Conservation (phyloP, 208 protist genomes). For the Trypanosoma avium region DNA sequence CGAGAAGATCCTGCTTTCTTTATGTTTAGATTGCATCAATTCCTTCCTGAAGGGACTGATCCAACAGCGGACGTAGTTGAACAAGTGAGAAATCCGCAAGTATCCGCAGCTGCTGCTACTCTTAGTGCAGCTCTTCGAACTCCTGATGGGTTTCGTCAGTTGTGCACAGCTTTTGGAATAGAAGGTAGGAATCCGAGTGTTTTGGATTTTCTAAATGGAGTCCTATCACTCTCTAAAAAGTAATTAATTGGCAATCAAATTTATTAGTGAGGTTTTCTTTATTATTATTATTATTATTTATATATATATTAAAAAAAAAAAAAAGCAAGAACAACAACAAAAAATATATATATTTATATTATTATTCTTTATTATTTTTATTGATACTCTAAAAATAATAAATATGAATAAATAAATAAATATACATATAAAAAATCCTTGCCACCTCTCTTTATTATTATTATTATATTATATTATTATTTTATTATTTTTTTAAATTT, state of each 20-base stretch:
- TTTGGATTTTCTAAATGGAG: constrained; percentile 49
- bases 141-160: constrained; percentile 48
- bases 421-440: too few relatives aligned
- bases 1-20: constrained; percentile 59
- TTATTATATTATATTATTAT: constrained; percentile 13
- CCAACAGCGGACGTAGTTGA: constrained; percentile 43
- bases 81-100: constrained; percentile 70
- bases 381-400: too few relatives aligned
- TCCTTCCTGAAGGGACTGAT: constrained; percentile 41
- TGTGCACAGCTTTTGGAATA: constrained; percentile 52
- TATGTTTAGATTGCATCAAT: constrained; percentile 36
- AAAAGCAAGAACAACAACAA: too few relatives aligned
- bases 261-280: constrained; percentile 5
- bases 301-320: too few relatives aligned
- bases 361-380: too few relatives aligned
- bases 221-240: constrained; percentile 46
- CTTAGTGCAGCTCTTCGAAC: constrained; percentile 50
- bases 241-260: background rate
- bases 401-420: too few relatives aligned
- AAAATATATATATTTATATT: too few relatives aligned
- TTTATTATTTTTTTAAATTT: background rate
- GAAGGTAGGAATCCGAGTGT: constrained; percentile 38
- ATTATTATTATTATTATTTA: constrained; percentile 15
- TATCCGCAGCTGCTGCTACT: constrained; percentile 36
- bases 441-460: too few relatives aligned